These are phyloP conservation scores for Globisporangium irregulare DNA, from an alignment of 352 stramenopile genomes.

Conservation along the genomic window DNA sequence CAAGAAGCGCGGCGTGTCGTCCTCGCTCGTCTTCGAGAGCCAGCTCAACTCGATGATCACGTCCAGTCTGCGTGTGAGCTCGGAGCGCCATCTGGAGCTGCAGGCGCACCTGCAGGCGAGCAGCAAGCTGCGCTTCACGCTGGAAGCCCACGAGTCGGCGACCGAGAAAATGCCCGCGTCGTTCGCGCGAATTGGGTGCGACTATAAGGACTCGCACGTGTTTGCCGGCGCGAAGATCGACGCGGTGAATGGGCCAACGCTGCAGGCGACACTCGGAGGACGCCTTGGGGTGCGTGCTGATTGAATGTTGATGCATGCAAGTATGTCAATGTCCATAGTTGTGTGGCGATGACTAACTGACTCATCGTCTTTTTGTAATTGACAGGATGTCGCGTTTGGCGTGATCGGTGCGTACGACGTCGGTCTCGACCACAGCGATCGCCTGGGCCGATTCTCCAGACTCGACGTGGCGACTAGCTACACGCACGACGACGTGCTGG, in stretches of 20 bases:
- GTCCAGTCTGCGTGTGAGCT: conserved; percentile 61
- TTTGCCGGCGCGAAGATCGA: conserved; percentile 75
- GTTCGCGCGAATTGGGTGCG: conserved; percentile 69
- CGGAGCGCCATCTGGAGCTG: conserved; percentile 60
- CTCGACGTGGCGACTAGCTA: conserved; percentile 63
- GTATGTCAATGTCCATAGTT: neutral
- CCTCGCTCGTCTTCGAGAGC: conserved; percentile 60
- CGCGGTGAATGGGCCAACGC: conserved; percentile 72
- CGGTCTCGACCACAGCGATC: conserved; percentile 72
- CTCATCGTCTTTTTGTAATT: neutral
- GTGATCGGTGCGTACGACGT: conserved; percentile 74
- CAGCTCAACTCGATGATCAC: conserved; percentile 68
- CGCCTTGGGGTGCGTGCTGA: conserved; percentile 32
- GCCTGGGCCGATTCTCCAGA: conserved; percentile 57
- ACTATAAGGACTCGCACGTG: conserved; percentile 41
- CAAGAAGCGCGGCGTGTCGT: conserved; percentile 68
- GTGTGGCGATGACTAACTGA: neutral
- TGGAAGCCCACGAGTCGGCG: conserved; percentile 69
- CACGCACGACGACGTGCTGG: conserved; percentile 55
- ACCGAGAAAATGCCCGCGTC: conserved; percentile 64
- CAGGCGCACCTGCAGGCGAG: conserved; percentile 65
- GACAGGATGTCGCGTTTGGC: conserved; percentile 37
- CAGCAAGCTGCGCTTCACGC: conserved; percentile 53
- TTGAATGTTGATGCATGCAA: neutral
- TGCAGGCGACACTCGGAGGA: conserved; percentile 54